Base-by-base conservation (phyloP, 2,329 filamentous ascomycete species). In the Alternaria triticimaculans region DNA sequence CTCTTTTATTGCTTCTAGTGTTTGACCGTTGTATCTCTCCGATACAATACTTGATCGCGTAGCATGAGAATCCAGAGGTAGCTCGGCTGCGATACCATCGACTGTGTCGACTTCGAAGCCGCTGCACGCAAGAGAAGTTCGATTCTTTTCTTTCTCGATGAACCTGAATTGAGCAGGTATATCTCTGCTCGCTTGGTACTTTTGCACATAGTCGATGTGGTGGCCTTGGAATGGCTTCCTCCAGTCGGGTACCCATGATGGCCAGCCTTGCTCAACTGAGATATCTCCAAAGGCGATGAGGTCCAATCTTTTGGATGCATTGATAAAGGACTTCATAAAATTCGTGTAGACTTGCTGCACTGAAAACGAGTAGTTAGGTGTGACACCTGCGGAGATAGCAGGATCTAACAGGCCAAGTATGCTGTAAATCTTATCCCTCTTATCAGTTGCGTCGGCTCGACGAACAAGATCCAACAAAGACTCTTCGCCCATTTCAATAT, bases 41-140 rank as follows among this genome's bases (percentile, higher is more conserved):
- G 3, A 21, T 1, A 2, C 10, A 4, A 5, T 2, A 3, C 4
- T 4, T 21, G 11, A 5, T 15, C 1, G 11, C 3, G 7, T 21
- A 21, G 12, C 4, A 6, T 21, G 26, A 15, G 2, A 20, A 6
- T 6, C 7, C 3, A 6, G 26, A 10, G 18, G 1, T 6, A n/a
- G 26, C 5, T 15, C 26, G 10, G 49, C 26, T 23, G 26, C 18
- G 30, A 14, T 33, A 11, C 28, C 28, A 23, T 33, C 18, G 12
- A 51, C 12, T 6, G 6, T 11, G 5, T 51, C 49, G 8, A 51
- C 28, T 1, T 7, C 5, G 2, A 51, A 33, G 5, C 49, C 49
- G 2, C 7, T 10, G 12, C 49, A 51, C 1, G 11, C 48, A 51
- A 51, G 26, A 51, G 10, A n/a, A 5, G 7, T 11, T 2, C 2